Conservation (phyloP, 352 stramenopile genomes). For the Globisporangium orthogonon region DNA sequence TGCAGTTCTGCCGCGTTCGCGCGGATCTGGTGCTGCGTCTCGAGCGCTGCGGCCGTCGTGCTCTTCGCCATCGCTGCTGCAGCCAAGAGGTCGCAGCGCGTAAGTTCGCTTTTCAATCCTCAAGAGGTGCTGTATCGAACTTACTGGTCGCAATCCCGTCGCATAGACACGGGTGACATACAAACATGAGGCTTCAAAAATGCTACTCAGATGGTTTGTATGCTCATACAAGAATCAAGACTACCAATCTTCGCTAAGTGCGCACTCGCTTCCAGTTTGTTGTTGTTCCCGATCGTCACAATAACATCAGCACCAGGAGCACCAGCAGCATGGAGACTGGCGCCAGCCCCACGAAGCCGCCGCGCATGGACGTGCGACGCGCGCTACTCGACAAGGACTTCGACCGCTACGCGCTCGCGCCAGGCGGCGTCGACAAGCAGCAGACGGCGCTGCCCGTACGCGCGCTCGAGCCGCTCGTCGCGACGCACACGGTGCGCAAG, state of each 20-base stretch:
- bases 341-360: conserved; percentile 7
- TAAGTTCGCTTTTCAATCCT: neutral
- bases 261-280: neutral
- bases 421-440: conserved; percentile 24
- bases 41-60: conserved; percentile 14
- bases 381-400: conserved; percentile 73
- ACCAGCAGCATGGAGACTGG: neutral
- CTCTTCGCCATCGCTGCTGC: conserved; percentile 1
- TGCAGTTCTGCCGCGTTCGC: conserved; percentile 70
- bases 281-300: neutral
- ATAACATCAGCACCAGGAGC: neutral
- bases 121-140: neutral
- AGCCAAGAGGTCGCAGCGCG: neutral
- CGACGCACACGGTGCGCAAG: conserved; percentile 44
- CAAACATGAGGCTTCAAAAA: neutral
- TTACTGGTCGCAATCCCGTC: neutral
- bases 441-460: conserved; percentile 19
- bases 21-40: conserved; percentile 81
- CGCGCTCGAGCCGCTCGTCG: conserved; percentile 38
- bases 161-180: neutral
- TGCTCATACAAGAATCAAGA: neutral
- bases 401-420: conserved; percentile 63
- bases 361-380: conserved; percentile 57
- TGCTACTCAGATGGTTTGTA: neutral
- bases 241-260: neutral